Percentiles rank a stretch among this genome's conserved stretches.
phyloP scores from a whole-genome alignment of 2,329 filamentous ascomycete genomes.

The Penicillium sp. region DNA sequence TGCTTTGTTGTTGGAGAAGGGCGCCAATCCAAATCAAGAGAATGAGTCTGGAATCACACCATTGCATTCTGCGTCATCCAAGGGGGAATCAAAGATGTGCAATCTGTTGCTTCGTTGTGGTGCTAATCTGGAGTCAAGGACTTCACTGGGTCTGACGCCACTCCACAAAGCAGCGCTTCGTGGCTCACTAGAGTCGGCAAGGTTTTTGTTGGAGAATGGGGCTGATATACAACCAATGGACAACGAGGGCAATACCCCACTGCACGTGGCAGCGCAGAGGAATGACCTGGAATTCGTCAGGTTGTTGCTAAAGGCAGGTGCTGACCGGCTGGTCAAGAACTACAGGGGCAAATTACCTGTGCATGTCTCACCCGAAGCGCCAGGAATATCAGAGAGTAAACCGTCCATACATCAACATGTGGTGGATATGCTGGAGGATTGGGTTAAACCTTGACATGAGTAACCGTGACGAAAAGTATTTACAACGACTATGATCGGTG shows the following conservation, averaged over 20 bases:
- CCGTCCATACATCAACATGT: not conserved
- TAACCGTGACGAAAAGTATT: not conserved
- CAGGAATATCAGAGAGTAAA: not conserved
- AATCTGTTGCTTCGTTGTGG: slow-evolving; percentile 5
- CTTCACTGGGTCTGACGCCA: not conserved
- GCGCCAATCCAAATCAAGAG: not conserved
- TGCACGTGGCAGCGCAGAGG: slow-evolving; percentile 1
- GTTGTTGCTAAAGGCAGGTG: slow-evolving; percentile 7
- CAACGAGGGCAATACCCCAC: not conserved
- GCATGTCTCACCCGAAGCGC: not conserved
- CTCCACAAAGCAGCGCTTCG: not conserved
- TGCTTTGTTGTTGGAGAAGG: slow-evolving; percentile 4
- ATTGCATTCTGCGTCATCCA: not conserved
- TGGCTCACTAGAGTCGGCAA: not conserved
- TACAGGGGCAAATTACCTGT: not conserved
- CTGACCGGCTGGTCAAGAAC: not conserved
- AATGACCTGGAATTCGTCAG: not conserved
- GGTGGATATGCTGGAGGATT: not conserved
- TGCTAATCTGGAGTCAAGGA: not conserved
- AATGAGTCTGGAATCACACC: not conserved
- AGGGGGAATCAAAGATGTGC: not conserved
- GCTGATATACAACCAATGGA: slow-evolving; percentile 4
- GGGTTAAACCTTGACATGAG: not conserved
- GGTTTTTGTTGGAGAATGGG: slow-evolving; percentile 1
- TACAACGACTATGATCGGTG: not conserved